Evolutionary conservation across 2,329 filamentous ascomycete genomes (phyloP), one percentile per base, ranked within the genome.

Genomic region (Rhynchosporium secalis): DNA sequence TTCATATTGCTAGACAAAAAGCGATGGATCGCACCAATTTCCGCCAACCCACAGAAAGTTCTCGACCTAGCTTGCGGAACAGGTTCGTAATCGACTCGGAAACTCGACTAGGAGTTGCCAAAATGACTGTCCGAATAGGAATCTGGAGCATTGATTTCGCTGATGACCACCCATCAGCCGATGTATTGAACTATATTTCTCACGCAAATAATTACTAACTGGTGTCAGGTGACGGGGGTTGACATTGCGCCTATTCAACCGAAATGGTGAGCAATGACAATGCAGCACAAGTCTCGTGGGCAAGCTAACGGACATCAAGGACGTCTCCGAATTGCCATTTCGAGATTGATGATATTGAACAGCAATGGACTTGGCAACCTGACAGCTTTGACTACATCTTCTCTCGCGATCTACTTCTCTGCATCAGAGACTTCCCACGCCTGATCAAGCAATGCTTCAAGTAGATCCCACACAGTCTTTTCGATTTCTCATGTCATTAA

Each of bases 291-390:
- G 6, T 36, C 33, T 36, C 33, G 9, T 6, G 33, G 33, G 33
- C 6, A 36, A 36, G 33, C 33, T 36, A 36, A 36, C 9, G 33
- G 33, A 1, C 4, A 10, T 10, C 29, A 15, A 56, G 54, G 54
- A 56, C 54, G 15, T 83, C 84, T 1, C 76, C 78, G 36, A 89
- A 88, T 67, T 82, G 85, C 65, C 78, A 81, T 58, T 88, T 88
- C 67, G 78, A 86, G 55, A 80, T 88, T 54, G 86, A 89, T 70
- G 86, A 89, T 69, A 81, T 65, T 13, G 64, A 63, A 20, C 51
- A 65, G n/a, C 33, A 54, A 4, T 70, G 68, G 68, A 66, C 64
- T 3, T 70, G 62, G 43, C 52, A 59, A 15, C 70, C 75, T 1
- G 41, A 61, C 13, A 62, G 54, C 45, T 70, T 66, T 43, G 68